A percentile compares a stretch with the other conserved stretches of the same genome.
These are phyloP conservation scores for Leccinum truebloodii DNA, from an alignment of 768 basidiomycete species.

Conservation along the genomic window DNA sequence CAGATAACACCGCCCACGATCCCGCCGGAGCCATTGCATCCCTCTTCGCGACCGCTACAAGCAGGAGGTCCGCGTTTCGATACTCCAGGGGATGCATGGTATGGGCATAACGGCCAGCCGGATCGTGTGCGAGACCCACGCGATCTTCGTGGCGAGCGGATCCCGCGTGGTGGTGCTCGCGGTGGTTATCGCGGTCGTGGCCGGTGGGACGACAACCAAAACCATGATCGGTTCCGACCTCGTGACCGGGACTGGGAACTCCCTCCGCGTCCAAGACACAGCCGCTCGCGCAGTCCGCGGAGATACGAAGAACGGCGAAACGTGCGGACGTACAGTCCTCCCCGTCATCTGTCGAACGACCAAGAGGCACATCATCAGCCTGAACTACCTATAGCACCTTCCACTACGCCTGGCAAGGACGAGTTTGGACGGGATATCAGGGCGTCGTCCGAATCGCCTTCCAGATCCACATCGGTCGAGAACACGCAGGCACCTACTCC, in stretches of 20 bases:
- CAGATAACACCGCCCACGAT: constrained; percentile 28
- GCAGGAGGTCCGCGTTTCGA: constrained; percentile 30
- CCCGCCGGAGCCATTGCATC: constrained; percentile 25
- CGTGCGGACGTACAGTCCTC: constrained; percentile 60
- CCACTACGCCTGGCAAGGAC: constrained; percentile 57
- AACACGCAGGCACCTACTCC: constrained; percentile 29
- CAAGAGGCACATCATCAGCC: constrained; percentile 25
- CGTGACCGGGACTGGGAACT: constrained; percentile 44
- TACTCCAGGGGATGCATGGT: constrained; percentile 40
- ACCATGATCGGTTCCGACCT: constrained; percentile 42
- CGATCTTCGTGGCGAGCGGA: constrained; percentile 54
- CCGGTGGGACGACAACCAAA: constrained; percentile 62
- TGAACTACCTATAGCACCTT: constrained; percentile 25
- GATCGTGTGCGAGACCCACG: constrained; percentile 48
- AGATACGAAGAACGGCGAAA: constrained; percentile 54
- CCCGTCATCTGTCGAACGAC: constrained; percentile 44
- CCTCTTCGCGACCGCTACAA: constrained; percentile 1
- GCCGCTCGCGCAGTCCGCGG: constrained; percentile 77
- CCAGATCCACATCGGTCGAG: constrained; percentile 30
- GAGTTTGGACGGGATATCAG: constrained; percentile 87
- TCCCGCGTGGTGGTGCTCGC: constrained; percentile 53
- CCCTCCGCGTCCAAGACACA: constrained; percentile 49
- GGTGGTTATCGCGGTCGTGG: constrained; percentile 62
- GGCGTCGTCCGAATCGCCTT: constrained; percentile 43
- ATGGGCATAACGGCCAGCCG: constrained; percentile 27